These are phyloP conservation scores for Veloboletus limbatus DNA, from an alignment of 1,284 basidiomycete genomes.

Conservation along the genomic window DNA sequence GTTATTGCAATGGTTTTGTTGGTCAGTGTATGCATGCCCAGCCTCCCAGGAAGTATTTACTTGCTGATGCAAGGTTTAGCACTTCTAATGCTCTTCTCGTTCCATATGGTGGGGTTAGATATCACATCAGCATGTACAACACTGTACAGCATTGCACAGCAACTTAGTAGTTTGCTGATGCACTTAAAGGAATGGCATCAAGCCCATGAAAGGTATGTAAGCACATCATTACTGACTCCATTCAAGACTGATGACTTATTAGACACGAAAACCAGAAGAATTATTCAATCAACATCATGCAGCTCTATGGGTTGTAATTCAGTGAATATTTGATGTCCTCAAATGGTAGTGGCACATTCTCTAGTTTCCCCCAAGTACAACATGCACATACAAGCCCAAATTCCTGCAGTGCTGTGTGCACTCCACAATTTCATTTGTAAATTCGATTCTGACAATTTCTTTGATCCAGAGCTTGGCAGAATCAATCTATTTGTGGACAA, in stretches of 20 bases:
- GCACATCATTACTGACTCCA: no score
- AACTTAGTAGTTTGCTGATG: no score
- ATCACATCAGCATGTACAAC: no score
- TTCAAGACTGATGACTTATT: no score
- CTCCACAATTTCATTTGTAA: not conserved
- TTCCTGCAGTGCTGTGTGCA: not conserved
- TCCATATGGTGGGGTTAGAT: not conserved
- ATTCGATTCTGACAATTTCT: not conserved
- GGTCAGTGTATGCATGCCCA: no score
- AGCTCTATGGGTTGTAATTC: no score
- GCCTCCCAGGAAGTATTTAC: not conserved
- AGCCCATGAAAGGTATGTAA: not conserved
- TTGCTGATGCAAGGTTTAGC: conserved; percentile 11
- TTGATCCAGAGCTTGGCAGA: not conserved
- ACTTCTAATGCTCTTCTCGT: not conserved
- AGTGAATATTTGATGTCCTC: not conserved
- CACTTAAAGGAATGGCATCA: no score
- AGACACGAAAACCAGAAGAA: no score
- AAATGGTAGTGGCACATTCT: not conserved
- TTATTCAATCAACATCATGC: no score
- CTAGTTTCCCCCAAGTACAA: not conserved
- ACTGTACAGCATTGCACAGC: no score
- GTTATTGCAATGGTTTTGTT: no score
- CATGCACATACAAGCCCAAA: not conserved
- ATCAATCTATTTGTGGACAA: no score